Evolutionary conservation across 2,329 filamentous ascomycete genomes (phyloP), one percentile per base, ranked within the genome.

Genomic region (Herpotrichia juniperi): DNA sequence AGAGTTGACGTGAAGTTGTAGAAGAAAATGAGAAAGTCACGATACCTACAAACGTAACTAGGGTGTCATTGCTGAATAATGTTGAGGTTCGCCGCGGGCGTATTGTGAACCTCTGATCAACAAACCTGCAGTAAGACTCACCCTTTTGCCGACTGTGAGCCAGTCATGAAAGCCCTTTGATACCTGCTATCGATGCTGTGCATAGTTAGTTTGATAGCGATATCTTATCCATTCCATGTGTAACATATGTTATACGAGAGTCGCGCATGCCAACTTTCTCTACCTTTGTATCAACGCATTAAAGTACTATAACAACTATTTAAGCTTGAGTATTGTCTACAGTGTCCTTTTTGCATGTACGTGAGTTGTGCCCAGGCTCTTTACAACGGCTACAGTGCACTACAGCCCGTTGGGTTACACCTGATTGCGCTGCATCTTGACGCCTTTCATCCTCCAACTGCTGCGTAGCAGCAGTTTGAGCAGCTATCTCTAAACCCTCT

Each of bases 51-150:
- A 31, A 46, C 6, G 16, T 14, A 3, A 24, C 16, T 21, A n/a
- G 39, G 44, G 48, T 45, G 56, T 56, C 54, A 57, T 57, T 56
- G 62, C 64, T 67, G 66, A 68, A 57, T 58, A 65, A 67, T 66
- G 31, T 24, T 6, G 10, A 40, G 37, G 47, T 48, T 58, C 50
- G 54, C 51, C 54, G 43, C 42, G 42, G 16, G 30, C 30, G 21
- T 48, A 42, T 50, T 48, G 53, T 51, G 5, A 8, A 22, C 32
- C 12, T 5, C 8, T 26, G 4, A 6, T 46, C 26, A 49, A 50
- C 28, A 53, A 25, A 39, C 21, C 32, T 46, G 43, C 19, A 40
- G 16, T 40, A 14, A 25, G 31, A 40, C 42, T 24, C 7, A 44
- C 48, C 25, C 26, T 22, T 21, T 21, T 46, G 4, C 57, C 57